These are phyloP conservation scores for Jatropha multifida DNA, from an alignment of 441 rosid species.

Conservation along the genomic window DNA sequence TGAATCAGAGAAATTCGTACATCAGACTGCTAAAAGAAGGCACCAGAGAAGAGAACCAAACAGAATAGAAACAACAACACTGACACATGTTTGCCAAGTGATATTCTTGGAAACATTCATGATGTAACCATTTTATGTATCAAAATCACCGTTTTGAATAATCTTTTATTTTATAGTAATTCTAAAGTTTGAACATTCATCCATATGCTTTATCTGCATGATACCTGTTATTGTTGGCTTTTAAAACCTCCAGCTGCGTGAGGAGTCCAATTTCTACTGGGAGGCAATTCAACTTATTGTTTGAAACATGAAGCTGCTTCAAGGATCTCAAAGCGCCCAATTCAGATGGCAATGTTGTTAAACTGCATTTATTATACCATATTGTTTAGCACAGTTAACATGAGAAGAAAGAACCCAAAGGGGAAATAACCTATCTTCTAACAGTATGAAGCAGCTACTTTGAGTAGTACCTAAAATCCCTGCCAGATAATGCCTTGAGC, in stretches of 20 bases:
- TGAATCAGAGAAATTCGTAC: constrained; percentile 31
- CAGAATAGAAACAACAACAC: neutral
- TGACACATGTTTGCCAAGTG: neutral
- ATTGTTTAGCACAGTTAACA: neutral
- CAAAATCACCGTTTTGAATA: neutral
- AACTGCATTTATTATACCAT: constrained; percentile 43
- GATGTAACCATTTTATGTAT: neutral
- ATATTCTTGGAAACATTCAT: neutral
- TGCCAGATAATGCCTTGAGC: constrained; percentile 14
- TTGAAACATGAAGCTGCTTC: constrained; percentile 64
- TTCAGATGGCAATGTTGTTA: constrained; percentile 57
- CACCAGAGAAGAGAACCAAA: neutral
- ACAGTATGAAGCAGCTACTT: neutral
- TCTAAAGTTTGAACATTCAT: neutral
- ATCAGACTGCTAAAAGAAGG: neutral
- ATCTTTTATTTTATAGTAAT: neutral
- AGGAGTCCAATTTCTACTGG: constrained; percentile 70
- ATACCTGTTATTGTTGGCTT: constrained; percentile 76
- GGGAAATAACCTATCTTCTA: neutral
- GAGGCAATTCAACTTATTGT: constrained; percentile 65
- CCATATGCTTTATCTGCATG: neutral
- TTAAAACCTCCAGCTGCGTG: constrained; percentile 72
- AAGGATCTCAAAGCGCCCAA: constrained; percentile 60
- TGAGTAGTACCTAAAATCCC: neutral
- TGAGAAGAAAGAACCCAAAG: neutral